Base-by-base conservation (phyloP, 495 filamentous ascomycete species). In the Lichenothelia convexa region DNA sequence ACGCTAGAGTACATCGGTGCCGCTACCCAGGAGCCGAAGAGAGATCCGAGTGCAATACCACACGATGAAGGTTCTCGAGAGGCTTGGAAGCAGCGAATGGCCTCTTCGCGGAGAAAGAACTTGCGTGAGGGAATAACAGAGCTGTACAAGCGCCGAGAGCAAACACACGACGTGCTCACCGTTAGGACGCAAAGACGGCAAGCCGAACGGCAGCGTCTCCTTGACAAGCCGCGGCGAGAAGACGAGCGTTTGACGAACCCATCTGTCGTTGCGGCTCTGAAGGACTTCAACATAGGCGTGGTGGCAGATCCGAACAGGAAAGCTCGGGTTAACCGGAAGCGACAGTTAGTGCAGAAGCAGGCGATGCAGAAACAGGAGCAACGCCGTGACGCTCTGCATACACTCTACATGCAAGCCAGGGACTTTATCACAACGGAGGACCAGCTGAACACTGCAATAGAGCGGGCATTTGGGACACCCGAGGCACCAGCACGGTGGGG, bases 341-440 rank as follows among this genome's bases (percentile, higher is more conserved):
- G 47, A 23, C 53, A 47, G 13, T 60, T 58, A 9, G 35, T 63
- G 34, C 56, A 58, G 32, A 42, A 46, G 11, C 51, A 56, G 30
- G 42, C 59, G 44, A 47, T 49, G 6, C 26, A 55, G 35, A 65
- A 65, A 44, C 45, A 47, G 7, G 48, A 50, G 16, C 53, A 60
- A 39, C 57, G 64, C 18, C 48, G 58, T 29, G 57, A 69, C 17
- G 43, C 60, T 19, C 38, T 81, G 17, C 75, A 80, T 20, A 58
- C 62, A 13, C 58, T 81, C 8, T 80, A 80, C 48, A 63, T 74
- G 56, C 66, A 75, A 43, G 72, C 76, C 1, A 57, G 66, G 19
- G 53, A 60, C 18, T 81, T 80, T 49, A 76, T 81, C 41, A 59
- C 64, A n/a, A 75, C 63, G 1, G 72, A 73, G 34, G 47, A 59